A percentile compares a stretch with the other conserved stretches of the same genome.
Conservation (phyloP, 495 filamentous ascomycete species). For the Bathelium albidoporum region DNA sequence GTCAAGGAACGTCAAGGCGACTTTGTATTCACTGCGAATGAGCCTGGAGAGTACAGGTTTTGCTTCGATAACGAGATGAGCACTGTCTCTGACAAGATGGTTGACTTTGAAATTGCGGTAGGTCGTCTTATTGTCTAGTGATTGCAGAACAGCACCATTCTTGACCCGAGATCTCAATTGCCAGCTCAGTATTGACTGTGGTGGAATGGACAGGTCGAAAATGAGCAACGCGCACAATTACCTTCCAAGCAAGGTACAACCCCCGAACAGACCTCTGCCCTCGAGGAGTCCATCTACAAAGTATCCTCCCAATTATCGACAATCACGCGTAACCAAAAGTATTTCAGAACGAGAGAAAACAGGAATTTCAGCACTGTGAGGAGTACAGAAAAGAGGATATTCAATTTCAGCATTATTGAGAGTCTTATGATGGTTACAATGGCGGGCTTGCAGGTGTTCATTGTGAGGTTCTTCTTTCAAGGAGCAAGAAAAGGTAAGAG, state of each 20-base stretch:
- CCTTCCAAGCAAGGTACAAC: constrained; percentile 84
- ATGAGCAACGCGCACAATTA: constrained; percentile 72
- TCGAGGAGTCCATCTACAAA: constrained; percentile 95
- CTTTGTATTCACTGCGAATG: constrained; percentile 93
- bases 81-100: constrained; percentile 93
- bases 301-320: constrained; percentile 90
- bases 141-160: neutral
- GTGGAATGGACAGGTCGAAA: constrained; percentile 63
- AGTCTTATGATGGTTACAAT: constrained; percentile 86
- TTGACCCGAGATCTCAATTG: neutral
- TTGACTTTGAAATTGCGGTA: constrained; percentile 97
- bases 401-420: constrained; percentile 95
- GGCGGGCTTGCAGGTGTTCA: constrained; percentile 94
- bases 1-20: constrained; percentile 92
- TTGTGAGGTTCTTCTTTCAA: constrained; percentile 98
- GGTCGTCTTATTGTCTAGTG: constrained; percentile 22
- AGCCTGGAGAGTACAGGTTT: constrained; percentile 88
- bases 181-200: neutral
- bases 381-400: constrained; percentile 89
- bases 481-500: constrained; percentile 62
- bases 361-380: constrained; percentile 96
- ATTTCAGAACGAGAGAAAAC: constrained; percentile 98
- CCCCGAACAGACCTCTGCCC: constrained; percentile 79
- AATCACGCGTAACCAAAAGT: constrained; percentile 95
- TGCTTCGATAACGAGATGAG: constrained; percentile 99